A percentile compares a stretch with the other conserved stretches of the same genome.
Evolutionary conservation across 2,329 filamentous ascomycete genomes (phyloP).

Genomic region (Pyrenochaeta sp.): DNA sequence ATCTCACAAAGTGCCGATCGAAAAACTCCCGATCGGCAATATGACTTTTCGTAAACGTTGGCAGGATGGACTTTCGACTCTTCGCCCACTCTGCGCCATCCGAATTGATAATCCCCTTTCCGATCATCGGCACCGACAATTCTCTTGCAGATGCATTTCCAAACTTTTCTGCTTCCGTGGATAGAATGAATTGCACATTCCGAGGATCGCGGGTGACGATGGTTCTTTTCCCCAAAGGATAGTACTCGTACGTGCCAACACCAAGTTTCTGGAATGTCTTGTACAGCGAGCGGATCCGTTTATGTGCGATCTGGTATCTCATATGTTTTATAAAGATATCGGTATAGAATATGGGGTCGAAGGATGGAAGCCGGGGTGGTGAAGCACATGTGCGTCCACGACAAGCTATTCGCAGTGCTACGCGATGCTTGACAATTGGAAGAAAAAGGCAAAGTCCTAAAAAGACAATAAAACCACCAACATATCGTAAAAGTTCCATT

Average conservation of each 20-base stretch:
- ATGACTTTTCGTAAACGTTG: slow-evolving; percentile 17
- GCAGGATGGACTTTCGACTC: slow-evolving; percentile 13
- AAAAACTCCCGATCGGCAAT: slow-evolving; percentile 20
- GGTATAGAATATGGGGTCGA: slow-evolving; percentile 13
- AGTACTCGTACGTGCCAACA: slow-evolving; percentile 17
- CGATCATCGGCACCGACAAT: slow-evolving; percentile 11
- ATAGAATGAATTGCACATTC: slow-evolving; percentile 17
- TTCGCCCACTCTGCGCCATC: slow-evolving; percentile 18
- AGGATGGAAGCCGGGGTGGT: slow-evolving; percentile 5
- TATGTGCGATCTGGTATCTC: slow-evolving; percentile 2
- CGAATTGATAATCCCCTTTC: slow-evolving; percentile 17
- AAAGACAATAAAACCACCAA: too few relatives aligned
- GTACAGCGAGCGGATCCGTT: slow-evolving; percentile 1
- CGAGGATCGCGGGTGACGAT: slow-evolving; percentile 13
- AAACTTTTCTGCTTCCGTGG: slow-evolving; percentile 17
- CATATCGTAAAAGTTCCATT: too few relatives aligned
- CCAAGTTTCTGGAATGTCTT: slow-evolving; percentile 2
- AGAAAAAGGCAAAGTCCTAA: too few relatives aligned
- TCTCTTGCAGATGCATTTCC: slow-evolving; percentile 15
- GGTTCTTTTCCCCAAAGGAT: slow-evolving; percentile 16
- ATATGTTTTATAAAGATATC: slow-evolving; percentile 8
- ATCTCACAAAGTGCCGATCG: slow-evolving; percentile 12
- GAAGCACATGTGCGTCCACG: not conserved
- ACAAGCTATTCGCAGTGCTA: not conserved
- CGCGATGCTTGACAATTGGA: not conserved